Base-by-base conservation (phyloP, 1,284 basidiomycete species). In the Blastosporella zonata region DNA sequence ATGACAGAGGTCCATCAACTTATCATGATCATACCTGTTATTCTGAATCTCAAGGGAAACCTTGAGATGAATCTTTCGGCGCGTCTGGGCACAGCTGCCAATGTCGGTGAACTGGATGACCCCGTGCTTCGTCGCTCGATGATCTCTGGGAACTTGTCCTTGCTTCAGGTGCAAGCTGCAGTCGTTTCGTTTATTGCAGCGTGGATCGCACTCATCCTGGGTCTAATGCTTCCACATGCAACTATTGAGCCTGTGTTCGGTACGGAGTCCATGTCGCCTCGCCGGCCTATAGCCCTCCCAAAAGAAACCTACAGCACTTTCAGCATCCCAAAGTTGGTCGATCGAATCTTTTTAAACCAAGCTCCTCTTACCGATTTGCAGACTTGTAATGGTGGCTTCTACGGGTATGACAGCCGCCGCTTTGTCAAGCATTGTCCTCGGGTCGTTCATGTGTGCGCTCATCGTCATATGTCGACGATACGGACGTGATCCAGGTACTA, bases 21-120 rank as follows among this genome's bases (percentile, higher is more conserved):
- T 49, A 95, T 98, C 61, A 95, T 98, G 74, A 90, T 98, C 50
- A 87, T 97, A 6, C 95, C 96, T 9, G 94, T 97, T 58, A 75
- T 98, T 18, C 80, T 96, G 58, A 99, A 98, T 61, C 82, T 99
- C 54, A 97, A 97, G 64, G 96, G 96, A 13, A 97, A 97, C 60
- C 79, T 98, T 38, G 94, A 96, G 69, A 95, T 96, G 90, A 95
- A 94, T 56, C 81, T 90, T 10, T 89, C 86, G 9, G 85, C 87
- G 2, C 76, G 87, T n/a, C 70, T 90, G 12, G 80, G 81, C 3
- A 90, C 88, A 1, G 81, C 84, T 3, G 84, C 81, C 27, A 92
- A 97, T 59, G 85, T 95, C 40, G 94, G 95, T 46, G 86, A 94
- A 56, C 81, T 98, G 4, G 93, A 97, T 64, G 78, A 84, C 17